Evolutionary conservation across 2,329 filamentous ascomycete species (phyloP), one percentile per base, ranked within the genome.

Genomic region (Pseudopyricularia cyperi): DNA sequence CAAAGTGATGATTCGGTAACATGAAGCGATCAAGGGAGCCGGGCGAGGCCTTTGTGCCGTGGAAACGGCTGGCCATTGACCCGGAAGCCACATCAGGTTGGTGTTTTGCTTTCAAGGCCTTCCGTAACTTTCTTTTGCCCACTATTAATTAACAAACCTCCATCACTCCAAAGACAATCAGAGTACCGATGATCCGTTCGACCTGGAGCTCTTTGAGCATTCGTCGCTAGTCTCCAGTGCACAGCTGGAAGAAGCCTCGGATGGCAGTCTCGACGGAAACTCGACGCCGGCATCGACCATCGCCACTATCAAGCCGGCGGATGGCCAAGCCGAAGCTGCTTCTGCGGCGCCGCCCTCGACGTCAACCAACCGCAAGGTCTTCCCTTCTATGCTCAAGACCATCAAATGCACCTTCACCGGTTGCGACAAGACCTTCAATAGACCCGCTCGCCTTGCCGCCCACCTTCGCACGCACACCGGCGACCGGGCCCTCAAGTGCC

Each of bases 391-490:
- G 63, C 74, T 81, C 54, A 95, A 94, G 71, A 89, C 80, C 5
- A 83, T 89, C 57, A 71, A 73, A 52, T 96, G 91, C 68, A 81
- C 84, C 1, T 83, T 80, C 64, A 77, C 83, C 11, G 79, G 75
- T 56, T 97, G 91, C 63, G 69, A 71, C 53, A 94, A 94, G 68
- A 82, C 83, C 7, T 97, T 93, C 72, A 95, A 95, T 65, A 83
- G 91, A 3, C 89, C 89, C 1, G 85, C 85, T 33, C 81, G 88
- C 28, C 75, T 96, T 4, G 75, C 84, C 54, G 82, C 87, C 54
- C 91, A 97, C 62, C 69, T 91, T 24, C 79, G 89, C 56, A 89
- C 86, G 1, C 91, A 97, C 65, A 91, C 81, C 51, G 89, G 91
- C 58, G 87, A 91, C 59, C 81, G 90, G 1, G 82, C 89, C 0